Evolutionary conservation across 192 early-diverging fungal species (phyloP), one percentile per base, ranked within the genome.

Genomic region (Backusella tuberculispora): DNA sequence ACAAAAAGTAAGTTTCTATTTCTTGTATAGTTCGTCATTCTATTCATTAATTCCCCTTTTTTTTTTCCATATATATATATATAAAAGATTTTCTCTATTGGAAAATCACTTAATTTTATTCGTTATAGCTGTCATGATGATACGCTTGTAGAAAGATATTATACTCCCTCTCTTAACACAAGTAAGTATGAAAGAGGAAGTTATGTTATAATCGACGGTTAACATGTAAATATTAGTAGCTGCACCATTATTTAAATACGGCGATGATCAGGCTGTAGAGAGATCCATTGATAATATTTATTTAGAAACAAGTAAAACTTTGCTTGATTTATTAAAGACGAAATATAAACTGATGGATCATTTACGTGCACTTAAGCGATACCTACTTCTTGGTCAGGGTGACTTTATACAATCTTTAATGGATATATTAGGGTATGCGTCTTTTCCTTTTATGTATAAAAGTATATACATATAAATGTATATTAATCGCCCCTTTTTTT

Each of bases 351-450:
- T 99, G 8, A 88, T 92, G 79, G 92, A 95, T 13, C 96, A 98
- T 74, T 83, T 99, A 24, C 79, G 83, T 50, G 96, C 95, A 6
- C 81, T 99, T 45, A 95, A 97, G 46, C 83, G 91, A 53, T 98
- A 98, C 75, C 81, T 99, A 38, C 78, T 99, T 48, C 84, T 99
- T 14, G 95, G 93, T 69, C 93, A 98, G 77, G 98, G 96, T 29
- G 96, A 99, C 74, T 97, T 98, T 88, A 92, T 95, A 64, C 93
- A 96, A 75, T 87, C 92, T 66, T 80, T 99, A 48, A 90, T 97
- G 88, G 93, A 93, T 72, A 88, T 88, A 29, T 77, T 98, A 63
- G 91, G 93, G 92, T 94, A 88, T 69, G 92, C 93, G 87, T 69
- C 37, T 45, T 45, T 24, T 40, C 9, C 2, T 44, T 17, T 26